These are phyloP conservation scores for Agaricus blazei DNA, from an alignment of 768 basidiomycete species.

Conservation along the genomic window DNA sequence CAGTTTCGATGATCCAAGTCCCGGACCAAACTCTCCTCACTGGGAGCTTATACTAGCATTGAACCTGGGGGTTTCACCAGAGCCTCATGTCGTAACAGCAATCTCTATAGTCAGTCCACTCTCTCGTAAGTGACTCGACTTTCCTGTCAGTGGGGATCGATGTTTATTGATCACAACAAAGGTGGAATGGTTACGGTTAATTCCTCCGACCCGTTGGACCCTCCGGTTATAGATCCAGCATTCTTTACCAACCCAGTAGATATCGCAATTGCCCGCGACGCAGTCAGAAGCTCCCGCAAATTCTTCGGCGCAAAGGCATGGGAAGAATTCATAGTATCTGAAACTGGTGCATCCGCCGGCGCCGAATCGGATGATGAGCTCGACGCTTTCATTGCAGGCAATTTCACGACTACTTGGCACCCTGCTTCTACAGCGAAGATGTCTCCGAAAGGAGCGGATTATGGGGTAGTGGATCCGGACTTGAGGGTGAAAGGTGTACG, in stretches of 20 bases:
- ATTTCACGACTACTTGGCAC: not conserved
- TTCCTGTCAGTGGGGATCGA: not conserved
- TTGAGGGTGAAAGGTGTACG: too few relatives aligned
- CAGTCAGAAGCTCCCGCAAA: not conserved
- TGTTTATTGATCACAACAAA: not conserved
- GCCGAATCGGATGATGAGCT: not conserved
- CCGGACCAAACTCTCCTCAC: slow-evolving; percentile 19
- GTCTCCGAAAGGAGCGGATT: slow-evolving; percentile 4
- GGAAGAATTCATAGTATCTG: not conserved
- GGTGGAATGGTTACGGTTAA: slow-evolving; percentile 10
- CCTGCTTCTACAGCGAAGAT: slow-evolving; percentile 9
- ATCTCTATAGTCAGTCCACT: slow-evolving; percentile 8
- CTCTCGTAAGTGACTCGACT: slow-evolving; percentile 7
- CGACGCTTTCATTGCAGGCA: slow-evolving; percentile 1
- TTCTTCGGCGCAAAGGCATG: slow-evolving; percentile 7
- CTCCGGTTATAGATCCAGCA: slow-evolving; percentile 9
- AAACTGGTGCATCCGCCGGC: not conserved
- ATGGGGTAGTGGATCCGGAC: too few relatives aligned
- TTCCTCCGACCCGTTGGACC: slow-evolving; percentile 12
- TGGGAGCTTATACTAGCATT: slow-evolving; percentile 12
- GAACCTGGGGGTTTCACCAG: not conserved
- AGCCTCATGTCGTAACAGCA: not conserved
- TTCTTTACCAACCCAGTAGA: slow-evolving; percentile 14
- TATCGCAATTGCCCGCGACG: slow-evolving; percentile 15
- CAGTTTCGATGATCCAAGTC: slow-evolving; percentile 15